A percentile compares a stretch with the other conserved stretches of the same genome.
Conservation (phyloP, 345 rosid genomes). For the Theobroma cacao region DNA sequence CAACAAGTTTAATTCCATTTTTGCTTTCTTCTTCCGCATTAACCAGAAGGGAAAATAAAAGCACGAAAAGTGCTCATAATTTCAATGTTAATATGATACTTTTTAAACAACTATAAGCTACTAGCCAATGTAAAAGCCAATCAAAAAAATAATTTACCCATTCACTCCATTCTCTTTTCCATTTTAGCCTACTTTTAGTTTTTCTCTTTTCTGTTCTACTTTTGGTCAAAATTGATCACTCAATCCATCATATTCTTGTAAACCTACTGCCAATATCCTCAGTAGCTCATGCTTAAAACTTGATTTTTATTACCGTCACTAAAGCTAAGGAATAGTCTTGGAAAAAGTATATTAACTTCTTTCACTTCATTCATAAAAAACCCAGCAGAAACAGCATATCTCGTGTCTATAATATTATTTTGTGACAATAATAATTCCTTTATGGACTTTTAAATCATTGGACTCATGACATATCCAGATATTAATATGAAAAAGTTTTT, state of each 20-base stretch:
- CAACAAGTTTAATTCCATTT: not conserved
- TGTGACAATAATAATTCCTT: not conserved
- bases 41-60: not conserved
- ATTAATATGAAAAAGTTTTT: not conserved
- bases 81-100: not conserved
- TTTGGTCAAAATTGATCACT: not conserved
- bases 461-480: not conserved
- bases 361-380: not conserved
- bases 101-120: not conserved
- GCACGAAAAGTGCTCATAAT: not conserved
- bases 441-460: not conserved
- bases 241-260: not conserved
- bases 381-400: no score
- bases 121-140: not conserved
- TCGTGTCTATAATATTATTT: not conserved
- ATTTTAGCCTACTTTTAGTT: not conserved
- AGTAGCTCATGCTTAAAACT: not conserved
- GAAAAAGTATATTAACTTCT: not conserved
- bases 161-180: not conserved
- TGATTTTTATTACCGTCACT: not conserved
- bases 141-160: not conserved
- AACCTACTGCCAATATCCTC: not conserved
- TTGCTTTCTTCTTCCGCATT: not conserved
- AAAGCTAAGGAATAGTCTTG: conserved; percentile 2
- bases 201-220: not conserved